These are phyloP conservation scores for Trichoderma erinaceum DNA, from an alignment of 495 filamentous ascomycete genomes.

Conservation along the genomic window DNA sequence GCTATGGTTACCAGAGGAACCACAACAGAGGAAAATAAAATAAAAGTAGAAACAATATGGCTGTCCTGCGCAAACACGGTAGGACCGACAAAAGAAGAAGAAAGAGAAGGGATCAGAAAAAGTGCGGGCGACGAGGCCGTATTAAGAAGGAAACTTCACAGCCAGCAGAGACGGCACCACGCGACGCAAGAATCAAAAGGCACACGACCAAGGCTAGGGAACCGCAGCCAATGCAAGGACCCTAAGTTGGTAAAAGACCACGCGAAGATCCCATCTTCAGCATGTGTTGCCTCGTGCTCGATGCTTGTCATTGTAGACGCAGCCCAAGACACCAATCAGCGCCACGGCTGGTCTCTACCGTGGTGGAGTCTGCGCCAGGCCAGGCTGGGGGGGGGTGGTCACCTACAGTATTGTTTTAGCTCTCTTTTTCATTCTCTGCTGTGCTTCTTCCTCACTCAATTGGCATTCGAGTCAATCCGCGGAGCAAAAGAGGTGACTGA, in stretches of 20 bases:
- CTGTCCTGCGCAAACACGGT: neutral
- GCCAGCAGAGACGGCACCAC: neutral
- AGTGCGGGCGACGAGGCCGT: neutral
- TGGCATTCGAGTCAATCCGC: neutral
- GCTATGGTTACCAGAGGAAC: neutral
- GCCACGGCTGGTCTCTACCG: neutral
- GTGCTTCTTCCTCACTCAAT: too few relatives aligned
- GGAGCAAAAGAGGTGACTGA: neutral
- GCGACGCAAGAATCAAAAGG: slow-evolving; percentile 2
- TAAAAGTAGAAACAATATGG: neutral
- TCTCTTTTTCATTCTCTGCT: too few relatives aligned
- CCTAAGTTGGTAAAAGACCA: slow-evolving; percentile 9
- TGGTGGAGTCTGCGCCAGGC: neutral
- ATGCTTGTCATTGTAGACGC: slow-evolving; percentile 1
- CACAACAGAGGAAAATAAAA: neutral
- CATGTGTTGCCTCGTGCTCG: slow-evolving; percentile 4
- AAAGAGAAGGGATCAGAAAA: neutral
- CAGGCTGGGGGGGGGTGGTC: neutral
- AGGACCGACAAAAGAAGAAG: neutral
- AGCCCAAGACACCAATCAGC: neutral
- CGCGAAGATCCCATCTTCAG: slow-evolving; percentile 12
- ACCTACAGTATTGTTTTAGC: neutral
- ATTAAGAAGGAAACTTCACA: neutral
- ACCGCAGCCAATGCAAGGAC: neutral
- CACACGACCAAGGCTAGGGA: slow-evolving; percentile 10